Conservation (phyloP, 768 basidiomycete genomes). For the Mycena olivaceomarginata region DNA sequence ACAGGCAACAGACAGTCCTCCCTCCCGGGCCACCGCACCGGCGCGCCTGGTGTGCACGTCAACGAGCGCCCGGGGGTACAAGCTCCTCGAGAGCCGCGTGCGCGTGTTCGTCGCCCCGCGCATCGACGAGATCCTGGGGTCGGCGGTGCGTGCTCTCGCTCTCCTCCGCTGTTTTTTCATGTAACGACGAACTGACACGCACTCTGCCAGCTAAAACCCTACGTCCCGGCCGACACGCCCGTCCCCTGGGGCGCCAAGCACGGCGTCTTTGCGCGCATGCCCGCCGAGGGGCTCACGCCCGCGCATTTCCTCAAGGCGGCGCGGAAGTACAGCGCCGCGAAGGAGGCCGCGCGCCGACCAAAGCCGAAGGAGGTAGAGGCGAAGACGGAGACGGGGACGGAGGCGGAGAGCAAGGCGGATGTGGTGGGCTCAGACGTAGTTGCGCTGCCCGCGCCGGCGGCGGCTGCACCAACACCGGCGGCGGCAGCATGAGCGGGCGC, state of each 20-base stretch:
- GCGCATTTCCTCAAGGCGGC: constrained; percentile 65
- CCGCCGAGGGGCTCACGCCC: constrained; percentile 62
- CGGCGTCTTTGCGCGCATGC: constrained; percentile 62
- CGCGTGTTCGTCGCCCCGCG: constrained; percentile 90
- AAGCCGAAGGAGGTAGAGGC: background rate
- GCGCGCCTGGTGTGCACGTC: constrained; percentile 92
- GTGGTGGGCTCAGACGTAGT: no score
- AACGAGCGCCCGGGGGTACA: constrained; percentile 88
- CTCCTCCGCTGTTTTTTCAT: no score
- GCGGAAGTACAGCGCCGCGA: constrained; percentile 40
- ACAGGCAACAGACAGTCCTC: constrained; percentile 90
- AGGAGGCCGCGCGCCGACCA: background rate
- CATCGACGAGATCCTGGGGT: constrained; percentile 74
- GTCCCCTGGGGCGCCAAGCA: constrained; percentile 58
- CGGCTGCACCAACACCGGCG: background rate
- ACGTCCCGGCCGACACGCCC: constrained; percentile 71
- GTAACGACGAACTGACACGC: constrained; percentile 21
- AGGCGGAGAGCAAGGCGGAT: no score
- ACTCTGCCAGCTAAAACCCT: constrained; percentile 77
- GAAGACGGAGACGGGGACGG: background rate
- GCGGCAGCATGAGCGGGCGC: background rate
- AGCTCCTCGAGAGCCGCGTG: constrained; percentile 88
- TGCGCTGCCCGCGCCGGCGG: background rate
- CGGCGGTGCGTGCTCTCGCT: constrained; percentile 65
- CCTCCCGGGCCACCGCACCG: constrained; percentile 90